Percentiles rank a stretch among this genome's conserved stretches.
Evolutionary conservation across 2,329 filamentous ascomycete genomes (phyloP).

Genomic region (Pyricularia sp.): DNA sequence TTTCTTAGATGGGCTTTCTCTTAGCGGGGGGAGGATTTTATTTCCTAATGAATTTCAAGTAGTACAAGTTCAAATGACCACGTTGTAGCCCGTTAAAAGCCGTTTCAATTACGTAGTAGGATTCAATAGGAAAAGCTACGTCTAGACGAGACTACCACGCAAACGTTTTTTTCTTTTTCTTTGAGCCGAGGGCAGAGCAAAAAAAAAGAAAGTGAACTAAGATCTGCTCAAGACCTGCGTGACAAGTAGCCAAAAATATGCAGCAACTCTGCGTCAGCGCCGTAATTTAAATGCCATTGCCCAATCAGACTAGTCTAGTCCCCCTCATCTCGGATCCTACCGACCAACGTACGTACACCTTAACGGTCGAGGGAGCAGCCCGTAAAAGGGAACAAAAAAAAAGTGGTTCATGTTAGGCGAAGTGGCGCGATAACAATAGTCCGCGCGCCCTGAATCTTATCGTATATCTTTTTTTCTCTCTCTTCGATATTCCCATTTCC

Average conservation of each 20-base stretch:
- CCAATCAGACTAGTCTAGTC: background rate
- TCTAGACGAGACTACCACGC: background rate
- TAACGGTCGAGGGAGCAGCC: background rate
- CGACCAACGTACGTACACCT: background rate
- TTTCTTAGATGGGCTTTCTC: background rate
- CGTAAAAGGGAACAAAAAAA: background rate
- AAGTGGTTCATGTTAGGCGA: too few species aligned
- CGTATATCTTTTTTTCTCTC: too few species aligned
- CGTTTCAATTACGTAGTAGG: too few species aligned
- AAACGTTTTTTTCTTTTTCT: background rate
- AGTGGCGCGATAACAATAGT: too few species aligned
- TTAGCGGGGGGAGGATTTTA: background rate
- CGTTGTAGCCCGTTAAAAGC: too few species aligned
- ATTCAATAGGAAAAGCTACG: background rate
- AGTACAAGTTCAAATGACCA: too few species aligned
- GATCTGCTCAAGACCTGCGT: background rate
- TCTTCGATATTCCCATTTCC: too few species aligned
- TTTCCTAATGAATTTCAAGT: too few species aligned
- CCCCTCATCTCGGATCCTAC: background rate
- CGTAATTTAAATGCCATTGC: background rate
- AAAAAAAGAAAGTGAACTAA: background rate
- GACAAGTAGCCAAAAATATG: background rate
- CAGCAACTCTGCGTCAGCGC: background rate
- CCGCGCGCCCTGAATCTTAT: too few species aligned
- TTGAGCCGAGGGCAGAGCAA: background rate